Evolutionary conservation across 2,329 filamentous ascomycete species (phyloP).

Genomic region (Neonectria faginata): DNA sequence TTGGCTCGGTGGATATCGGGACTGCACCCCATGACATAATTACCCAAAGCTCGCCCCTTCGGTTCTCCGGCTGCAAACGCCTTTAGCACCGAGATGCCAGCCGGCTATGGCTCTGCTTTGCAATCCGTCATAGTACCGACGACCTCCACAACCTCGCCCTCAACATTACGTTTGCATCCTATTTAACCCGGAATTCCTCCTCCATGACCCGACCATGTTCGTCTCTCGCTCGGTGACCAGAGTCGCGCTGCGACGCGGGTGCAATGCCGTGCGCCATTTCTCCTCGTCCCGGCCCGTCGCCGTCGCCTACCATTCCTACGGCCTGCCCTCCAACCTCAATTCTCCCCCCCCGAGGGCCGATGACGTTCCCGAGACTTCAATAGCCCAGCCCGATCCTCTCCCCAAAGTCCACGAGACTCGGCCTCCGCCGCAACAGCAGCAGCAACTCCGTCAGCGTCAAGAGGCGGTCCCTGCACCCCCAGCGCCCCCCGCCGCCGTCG

Average conservation of each 20-base stretch:
- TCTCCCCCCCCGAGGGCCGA: constrained; percentile 57
- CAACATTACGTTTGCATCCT: constrained; percentile 25
- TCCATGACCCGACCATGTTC: constrained; percentile 57
- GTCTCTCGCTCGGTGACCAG: constrained; percentile 55
- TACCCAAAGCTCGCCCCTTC: constrained; percentile 35
- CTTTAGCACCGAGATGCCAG: constrained; percentile 46
- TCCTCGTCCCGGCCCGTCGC: constrained; percentile 50
- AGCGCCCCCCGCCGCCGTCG: constrained; percentile 34
- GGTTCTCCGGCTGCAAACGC: constrained; percentile 46
- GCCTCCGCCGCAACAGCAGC: constrained; percentile 51
- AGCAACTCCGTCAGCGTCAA: constrained; percentile 33
- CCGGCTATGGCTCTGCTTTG: constrained; percentile 33
- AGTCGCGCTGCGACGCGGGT: constrained; percentile 55
- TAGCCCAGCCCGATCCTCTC: constrained; percentile 57
- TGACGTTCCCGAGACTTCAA: constrained; percentile 60
- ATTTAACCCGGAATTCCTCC: constrained; percentile 17
- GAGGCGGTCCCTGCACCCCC: constrained; percentile 30
- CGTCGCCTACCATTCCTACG: constrained; percentile 64
- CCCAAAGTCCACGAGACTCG: constrained; percentile 66
- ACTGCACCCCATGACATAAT: constrained; percentile 42
- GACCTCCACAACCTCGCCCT: constrained; percentile 22
- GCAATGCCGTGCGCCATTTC: constrained; percentile 57
- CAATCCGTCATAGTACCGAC: constrained; percentile 36
- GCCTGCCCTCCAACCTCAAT: constrained; percentile 57
- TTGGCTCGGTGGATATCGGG: constrained; percentile 54